phyloP scores from a whole-genome alignment of 768 basidiomycete genomes.

The Phylloporus sp. region DNA sequence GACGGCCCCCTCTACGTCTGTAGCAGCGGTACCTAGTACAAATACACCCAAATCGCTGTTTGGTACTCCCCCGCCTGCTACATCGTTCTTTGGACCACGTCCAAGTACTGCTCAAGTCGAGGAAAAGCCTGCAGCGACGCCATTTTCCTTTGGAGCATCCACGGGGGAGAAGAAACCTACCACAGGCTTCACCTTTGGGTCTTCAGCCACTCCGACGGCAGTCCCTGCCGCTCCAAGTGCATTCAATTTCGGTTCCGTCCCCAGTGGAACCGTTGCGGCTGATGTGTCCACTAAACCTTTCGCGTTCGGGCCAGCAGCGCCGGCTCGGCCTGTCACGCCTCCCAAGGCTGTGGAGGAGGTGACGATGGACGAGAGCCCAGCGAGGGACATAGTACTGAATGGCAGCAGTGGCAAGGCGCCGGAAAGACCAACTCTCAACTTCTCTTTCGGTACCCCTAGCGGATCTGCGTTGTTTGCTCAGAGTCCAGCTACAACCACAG shows the following conservation, averaged over 20 bases:
- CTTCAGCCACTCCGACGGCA: conserved; percentile 33
- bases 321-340: conserved; percentile 56
- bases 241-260: conserved; percentile 49
- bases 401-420: conserved; percentile 31
- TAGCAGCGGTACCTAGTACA: conserved; percentile 12
- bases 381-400: conserved; percentile 52
- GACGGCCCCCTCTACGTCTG: conserved; percentile 5
- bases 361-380: conserved; percentile 81
- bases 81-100: conserved; percentile 44
- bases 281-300: conserved; percentile 52
- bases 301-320: conserved; percentile 43
- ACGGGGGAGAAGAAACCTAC: conserved; percentile 35
- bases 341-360: conserved; percentile 66
- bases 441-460: conserved; percentile 44
- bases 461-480: conserved; percentile 35
- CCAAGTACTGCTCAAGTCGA: conserved; percentile 20
- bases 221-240: conserved; percentile 28
- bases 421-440: conserved; percentile 41
- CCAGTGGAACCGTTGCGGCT: conserved; percentile 32
- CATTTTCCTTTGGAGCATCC: conserved; percentile 32
- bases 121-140: conserved; percentile 18
- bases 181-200: conserved; percentile 42
- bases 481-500: conserved; percentile 29
- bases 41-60: conserved; percentile 45
- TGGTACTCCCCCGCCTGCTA: conserved; percentile 23